These are phyloP conservation scores for Boletus austroedulis DNA, from an alignment of 1,284 basidiomycete species.

Conservation along the genomic window DNA sequence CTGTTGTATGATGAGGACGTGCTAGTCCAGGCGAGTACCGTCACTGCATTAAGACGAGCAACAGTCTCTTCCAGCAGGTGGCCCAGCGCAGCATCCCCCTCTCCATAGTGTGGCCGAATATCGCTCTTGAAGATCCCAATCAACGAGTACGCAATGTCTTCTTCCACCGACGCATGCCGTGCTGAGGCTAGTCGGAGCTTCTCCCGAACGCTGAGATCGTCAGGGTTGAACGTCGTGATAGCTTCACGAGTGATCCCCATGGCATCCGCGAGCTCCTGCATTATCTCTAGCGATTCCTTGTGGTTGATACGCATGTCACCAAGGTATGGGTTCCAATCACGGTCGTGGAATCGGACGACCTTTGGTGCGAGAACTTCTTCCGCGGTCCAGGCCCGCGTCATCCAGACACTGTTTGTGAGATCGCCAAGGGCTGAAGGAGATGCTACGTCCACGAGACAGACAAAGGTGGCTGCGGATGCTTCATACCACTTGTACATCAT, in stretches of 20 bases:
- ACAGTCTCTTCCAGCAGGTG: slow-evolving; percentile 19
- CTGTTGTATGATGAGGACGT: slow-evolving; percentile 17
- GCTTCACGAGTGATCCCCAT: background rate
- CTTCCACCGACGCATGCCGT: slow-evolving; percentile 1
- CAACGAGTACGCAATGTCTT: background rate
- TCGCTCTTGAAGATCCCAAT: slow-evolving; percentile 20
- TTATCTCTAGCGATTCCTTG: background rate
- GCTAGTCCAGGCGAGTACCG: slow-evolving; percentile 16
- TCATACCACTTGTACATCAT: background rate
- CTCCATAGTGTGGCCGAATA: slow-evolving; percentile 17
- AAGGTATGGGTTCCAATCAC: background rate
- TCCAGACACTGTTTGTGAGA: background rate
- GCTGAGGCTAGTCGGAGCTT: slow-evolving; percentile 7
- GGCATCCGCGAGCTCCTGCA: slow-evolving; percentile 18
- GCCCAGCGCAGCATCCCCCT: slow-evolving; percentile 11
- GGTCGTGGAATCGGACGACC: slow-evolving; percentile 5
- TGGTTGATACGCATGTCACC: background rate
- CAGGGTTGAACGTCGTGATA: background rate
- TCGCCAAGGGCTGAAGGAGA: background rate
- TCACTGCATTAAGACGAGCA: slow-evolving; percentile 13
- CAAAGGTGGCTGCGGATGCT: background rate
- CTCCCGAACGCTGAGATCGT: slow-evolving; percentile 9
- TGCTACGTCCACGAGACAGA: background rate
- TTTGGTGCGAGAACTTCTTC: background rate
- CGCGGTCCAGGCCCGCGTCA: background rate